Conservation (phyloP, 208 protist species). For the Acanthamoeba castellanii region DNA sequence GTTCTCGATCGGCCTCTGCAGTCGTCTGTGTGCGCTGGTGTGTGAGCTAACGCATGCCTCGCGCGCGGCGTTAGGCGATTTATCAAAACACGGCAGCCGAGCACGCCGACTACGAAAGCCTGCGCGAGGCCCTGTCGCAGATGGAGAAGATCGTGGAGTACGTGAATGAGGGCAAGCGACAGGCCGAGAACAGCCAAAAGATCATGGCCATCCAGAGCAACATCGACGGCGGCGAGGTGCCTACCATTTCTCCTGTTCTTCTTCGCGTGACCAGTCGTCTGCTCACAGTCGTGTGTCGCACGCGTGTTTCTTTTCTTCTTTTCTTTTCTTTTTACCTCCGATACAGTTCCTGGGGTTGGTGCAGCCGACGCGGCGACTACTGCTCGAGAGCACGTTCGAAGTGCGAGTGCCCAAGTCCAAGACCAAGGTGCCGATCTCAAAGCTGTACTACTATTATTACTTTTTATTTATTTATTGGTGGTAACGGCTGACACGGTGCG, state of each 20-base stretch:
- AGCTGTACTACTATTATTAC: too few species aligned
- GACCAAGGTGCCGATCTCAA: too few species aligned
- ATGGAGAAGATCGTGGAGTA: constrained; percentile 50
- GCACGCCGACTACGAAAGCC: not conserved
- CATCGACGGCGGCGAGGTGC: constrained; percentile 28
- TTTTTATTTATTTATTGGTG: not conserved
- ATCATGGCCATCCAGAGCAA: constrained; percentile 15
- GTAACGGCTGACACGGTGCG: not conserved
- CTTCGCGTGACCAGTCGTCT: not conserved
- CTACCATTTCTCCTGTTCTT: not conserved
- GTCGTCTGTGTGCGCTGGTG: too few species aligned
- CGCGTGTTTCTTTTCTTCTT: not conserved
- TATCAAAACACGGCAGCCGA: not conserved
- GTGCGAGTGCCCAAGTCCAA: not conserved
- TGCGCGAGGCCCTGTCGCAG: not conserved
- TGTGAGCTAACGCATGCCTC: too few species aligned
- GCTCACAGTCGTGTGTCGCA: not conserved
- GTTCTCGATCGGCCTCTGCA: not conserved
- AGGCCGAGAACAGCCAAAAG: constrained; percentile 35
- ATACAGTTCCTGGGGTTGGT: not conserved
- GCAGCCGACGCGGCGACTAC: not conserved
- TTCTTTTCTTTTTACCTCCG: not conserved
- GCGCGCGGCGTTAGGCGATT: not conserved
- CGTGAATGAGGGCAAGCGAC: constrained; percentile 43
- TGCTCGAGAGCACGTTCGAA: not conserved